Base-by-base conservation (phyloP, 1,284 basidiomycete genomes). In the Chondrostereum purpureum region DNA sequence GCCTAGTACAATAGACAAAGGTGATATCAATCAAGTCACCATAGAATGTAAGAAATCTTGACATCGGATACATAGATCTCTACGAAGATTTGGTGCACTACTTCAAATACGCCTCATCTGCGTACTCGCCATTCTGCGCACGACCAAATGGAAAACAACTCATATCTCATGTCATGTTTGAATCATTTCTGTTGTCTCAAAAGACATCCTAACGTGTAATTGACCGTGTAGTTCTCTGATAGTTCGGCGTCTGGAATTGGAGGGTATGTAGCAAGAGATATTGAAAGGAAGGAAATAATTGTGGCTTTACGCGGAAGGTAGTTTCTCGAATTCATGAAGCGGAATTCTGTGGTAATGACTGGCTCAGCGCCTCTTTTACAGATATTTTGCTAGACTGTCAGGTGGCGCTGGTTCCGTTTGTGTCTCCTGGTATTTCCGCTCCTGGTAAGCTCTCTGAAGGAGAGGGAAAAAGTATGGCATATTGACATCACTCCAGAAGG, bases 301-400 rank as follows among this genome's bases (percentile, higher is more conserved):
- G 60, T 77, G 34, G 68, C 69, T 18, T 56, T 75, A 31, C 66
- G 73, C 12, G 75, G 75, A 55, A 75, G 72, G 73, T 72, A n/a
- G n/a, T n/a, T n/a, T n/a, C n/a, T n/a, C n/a, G n/a, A n/a, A n/a
- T n/a, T n/a, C n/a, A n/a, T n/a, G n/a, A n/a, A n/a, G n/a, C n/a
- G n/a, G n/a, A n/a, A n/a, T n/a, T n/a, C n/a, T n/a, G n/a, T n/a
- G n/a, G n/a, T n/a, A n/a, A n/a, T n/a, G n/a, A n/a, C n/a, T n/a
- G n/a, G n/a, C n/a, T n/a, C 8, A 27, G 17, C 22, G 49, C 50
- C 16, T 56, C 45, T 21, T 37, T 50, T 8, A 39, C 49, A 13
- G 53, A 54, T 51, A 47, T 55, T 4, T 23, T 55, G 18, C 37
- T 50, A 58, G 51, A 55, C 39, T 46, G 49, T 19, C 44, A 54